Conservation (phyloP, 108 stramenopile genomes). For the Epipyxis sp. region DNA sequence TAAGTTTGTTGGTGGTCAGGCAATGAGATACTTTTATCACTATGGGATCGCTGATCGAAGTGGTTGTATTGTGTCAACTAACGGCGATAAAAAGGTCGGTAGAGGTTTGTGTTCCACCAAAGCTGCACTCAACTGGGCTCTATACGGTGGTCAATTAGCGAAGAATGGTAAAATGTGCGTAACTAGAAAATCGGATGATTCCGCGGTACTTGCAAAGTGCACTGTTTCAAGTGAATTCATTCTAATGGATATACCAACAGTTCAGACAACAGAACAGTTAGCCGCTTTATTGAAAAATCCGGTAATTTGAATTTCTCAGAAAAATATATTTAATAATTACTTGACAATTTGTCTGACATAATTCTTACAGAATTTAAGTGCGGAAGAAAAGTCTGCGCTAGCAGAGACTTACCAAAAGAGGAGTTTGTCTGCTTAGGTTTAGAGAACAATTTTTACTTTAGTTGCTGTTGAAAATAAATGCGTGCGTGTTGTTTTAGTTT, state of each 20-base stretch:
- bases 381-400: no score
- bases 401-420: no score
- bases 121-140: not conserved
- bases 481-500: no score
- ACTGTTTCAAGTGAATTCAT: conserved; percentile 1
- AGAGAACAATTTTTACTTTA: no score
- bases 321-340: no score
- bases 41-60: not conserved
- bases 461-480: no score
- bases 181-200: not conserved
- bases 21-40: conserved; percentile 20
- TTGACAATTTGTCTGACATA: no score
- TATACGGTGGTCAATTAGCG: not conserved
- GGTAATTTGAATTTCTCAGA: no score
- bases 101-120: not conserved
- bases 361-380: no score
- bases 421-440: no score
- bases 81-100: not conserved
- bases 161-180: not conserved
- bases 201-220: not conserved
- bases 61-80: not conserved
- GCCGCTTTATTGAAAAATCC: not conserved
- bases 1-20: conserved; percentile 19
- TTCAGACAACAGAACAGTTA: not conserved
- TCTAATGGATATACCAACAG: not conserved